These are phyloP conservation scores for Syncephalastrum monosporum DNA, from an alignment of 371 early-diverging fungal genomes.

Conservation along the genomic window DNA sequence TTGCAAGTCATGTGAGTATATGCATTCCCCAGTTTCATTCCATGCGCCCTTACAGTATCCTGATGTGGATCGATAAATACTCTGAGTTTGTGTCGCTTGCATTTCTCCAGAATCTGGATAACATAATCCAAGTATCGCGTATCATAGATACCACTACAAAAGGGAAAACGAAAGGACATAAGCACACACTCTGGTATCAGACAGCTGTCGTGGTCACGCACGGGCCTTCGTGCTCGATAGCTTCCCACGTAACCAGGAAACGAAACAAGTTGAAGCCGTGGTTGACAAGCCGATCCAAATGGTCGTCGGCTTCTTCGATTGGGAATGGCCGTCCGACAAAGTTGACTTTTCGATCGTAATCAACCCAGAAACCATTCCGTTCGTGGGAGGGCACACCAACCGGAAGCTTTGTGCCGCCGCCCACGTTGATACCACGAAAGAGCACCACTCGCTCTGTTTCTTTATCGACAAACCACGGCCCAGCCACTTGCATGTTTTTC, in stretches of 20 bases:
- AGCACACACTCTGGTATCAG: slow-evolving; percentile 8
- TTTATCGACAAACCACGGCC: slow-evolving; percentile 62
- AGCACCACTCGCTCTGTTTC: slow-evolving; percentile 53
- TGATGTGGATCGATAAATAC: slow-evolving; percentile 86
- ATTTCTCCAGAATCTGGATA: slow-evolving; percentile 60
- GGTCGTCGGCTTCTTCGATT: slow-evolving; percentile 80
- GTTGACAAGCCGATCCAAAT: slow-evolving; percentile 65
- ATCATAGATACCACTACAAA: slow-evolving; percentile 76
- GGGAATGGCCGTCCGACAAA: slow-evolving; percentile 82
- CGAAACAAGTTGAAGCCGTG: slow-evolving; percentile 85
- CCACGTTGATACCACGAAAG: slow-evolving; percentile 67
- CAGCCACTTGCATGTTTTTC: slow-evolving; percentile 41
- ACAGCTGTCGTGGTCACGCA: slow-evolving; percentile 30
- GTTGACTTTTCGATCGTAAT: slow-evolving; percentile 51
- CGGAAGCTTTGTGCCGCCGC: slow-evolving; percentile 65
- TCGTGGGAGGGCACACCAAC: slow-evolving; percentile 49
- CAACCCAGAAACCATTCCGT: slow-evolving; percentile 52
- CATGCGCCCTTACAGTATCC: slow-evolving; percentile 54
- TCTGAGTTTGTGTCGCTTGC: slow-evolving; percentile 66
- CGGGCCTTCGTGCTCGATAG: slow-evolving; percentile 80
- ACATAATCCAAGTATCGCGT: slow-evolving; percentile 80
- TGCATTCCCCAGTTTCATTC: neutral
- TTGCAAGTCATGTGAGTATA: neutral
- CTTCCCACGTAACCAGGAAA: slow-evolving; percentile 83
- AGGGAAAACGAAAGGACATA: slow-evolving; percentile 24